Base-by-base conservation (phyloP, 2,329 filamentous ascomycete species). In the Bimuria novae-zelandiae region DNA sequence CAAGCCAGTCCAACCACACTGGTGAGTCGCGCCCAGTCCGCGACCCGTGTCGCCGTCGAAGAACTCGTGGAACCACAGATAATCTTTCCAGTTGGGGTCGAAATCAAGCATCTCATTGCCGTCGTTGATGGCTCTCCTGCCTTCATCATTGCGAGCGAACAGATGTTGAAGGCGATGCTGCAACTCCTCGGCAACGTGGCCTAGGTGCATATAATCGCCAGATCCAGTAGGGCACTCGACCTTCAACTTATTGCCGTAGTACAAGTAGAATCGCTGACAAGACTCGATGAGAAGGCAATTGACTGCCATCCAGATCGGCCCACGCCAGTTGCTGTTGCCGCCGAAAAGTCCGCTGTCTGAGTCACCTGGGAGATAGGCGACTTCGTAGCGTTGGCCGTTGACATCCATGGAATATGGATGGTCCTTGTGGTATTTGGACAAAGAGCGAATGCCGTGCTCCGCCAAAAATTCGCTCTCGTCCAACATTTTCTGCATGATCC, bases 241-340 rank as follows among this genome's bases (percentile, higher is more conserved):
- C 75, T 96, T 84, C 68, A 97, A 85, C 14, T 86, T 84, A 54
- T 89, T 89, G 55, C 93, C 93, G 69, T 97, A 97, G 80, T 96
- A 97, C 76, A 97, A 88, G 78, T 91, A 95, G 80, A 96, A 97
- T 27, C 93, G 84, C 66, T 96, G 89, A n/a, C 97, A 83, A 6
- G 92, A 93, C 74, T 97, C 93, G 35, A 97, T 89, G 12, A 97
- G 83, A 48, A 97, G 77, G 77, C 96, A 97, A 76, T 97, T 97
- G 77, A 96, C 92, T 57, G 91, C 94, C 43, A 97, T 82, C 93
- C 93, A 97, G 63, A 96, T 93, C 0, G 94, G 93, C 0, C 79
- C 93, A 77, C 93, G 86, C 93, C 93, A 97, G 76, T 97, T 97
- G 74, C 92, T 96, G 82, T 97, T 97, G 61, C 93, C 93, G 48